Conservation (phyloP, 805 yeast species). For the Candida taoyuanica region DNA sequence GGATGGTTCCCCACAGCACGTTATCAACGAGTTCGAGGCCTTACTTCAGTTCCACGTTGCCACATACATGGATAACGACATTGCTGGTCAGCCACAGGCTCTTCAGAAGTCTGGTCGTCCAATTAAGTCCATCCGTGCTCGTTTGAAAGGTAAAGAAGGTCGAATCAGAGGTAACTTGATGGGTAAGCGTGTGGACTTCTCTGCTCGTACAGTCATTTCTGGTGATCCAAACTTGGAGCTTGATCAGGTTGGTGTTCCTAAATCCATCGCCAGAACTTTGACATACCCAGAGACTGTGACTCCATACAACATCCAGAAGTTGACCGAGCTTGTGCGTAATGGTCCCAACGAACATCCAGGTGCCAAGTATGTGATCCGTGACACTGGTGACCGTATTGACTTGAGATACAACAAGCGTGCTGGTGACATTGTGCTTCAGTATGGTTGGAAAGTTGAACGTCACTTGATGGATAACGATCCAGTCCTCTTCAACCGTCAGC, state of each 20-base stretch:
- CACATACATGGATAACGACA: constrained; percentile 98
- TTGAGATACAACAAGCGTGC: constrained; percentile 95
- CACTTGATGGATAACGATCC: constrained; percentile 98
- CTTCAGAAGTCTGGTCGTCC: constrained; percentile 98
- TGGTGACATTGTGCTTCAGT: constrained; percentile 95
- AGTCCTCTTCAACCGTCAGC: constrained; percentile 97
- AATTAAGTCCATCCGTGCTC: constrained; percentile 97
- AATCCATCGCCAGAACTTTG: constrained; percentile 90
- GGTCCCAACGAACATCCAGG: constrained; percentile 99
- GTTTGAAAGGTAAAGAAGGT: constrained; percentile 99
- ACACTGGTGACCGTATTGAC: constrained; percentile 98
- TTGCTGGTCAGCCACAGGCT: constrained; percentile 99
- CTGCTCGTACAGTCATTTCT: constrained; percentile 98
- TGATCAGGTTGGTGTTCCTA: constrained; percentile 99
- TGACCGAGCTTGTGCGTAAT: constrained; percentile 90
- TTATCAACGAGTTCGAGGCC: constrained; percentile 92
- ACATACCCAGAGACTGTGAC: constrained; percentile 98
- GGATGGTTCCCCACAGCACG: constrained; percentile 99
- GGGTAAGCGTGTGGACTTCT: constrained; percentile 99
- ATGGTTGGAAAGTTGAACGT: constrained; percentile 99
- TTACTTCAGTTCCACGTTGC: constrained; percentile 96
- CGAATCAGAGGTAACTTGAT: constrained; percentile 96
- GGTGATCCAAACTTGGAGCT: constrained; percentile 98
- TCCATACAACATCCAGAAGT: constrained; percentile 90
- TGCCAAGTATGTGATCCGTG: constrained; percentile 97